These are phyloP conservation scores for Ogataea dorogensis DNA, from an alignment of 805 yeast genomes.

Conservation along the genomic window DNA sequence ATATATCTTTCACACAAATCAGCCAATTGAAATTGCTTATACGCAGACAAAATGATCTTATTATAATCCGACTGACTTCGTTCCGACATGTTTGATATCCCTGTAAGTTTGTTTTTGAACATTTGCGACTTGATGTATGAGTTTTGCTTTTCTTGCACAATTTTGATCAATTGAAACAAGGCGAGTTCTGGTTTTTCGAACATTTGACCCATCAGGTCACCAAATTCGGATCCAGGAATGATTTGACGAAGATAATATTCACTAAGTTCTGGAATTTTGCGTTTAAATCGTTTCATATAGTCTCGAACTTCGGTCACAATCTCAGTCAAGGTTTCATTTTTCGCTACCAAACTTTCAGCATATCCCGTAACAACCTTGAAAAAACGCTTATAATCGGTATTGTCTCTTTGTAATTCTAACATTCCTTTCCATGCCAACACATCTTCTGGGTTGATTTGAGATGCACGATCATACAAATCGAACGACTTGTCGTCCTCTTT, in stretches of 20 bases:
- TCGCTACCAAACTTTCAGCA: conserved; percentile 40
- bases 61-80: conserved; percentile 40
- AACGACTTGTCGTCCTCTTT: conserved; percentile 40
- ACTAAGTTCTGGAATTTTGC: conserved; percentile 33
- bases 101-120: conserved; percentile 48
- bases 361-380: conserved; percentile 48
- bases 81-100: conserved; percentile 42
- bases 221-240: conserved; percentile 56
- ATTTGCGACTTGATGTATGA: conserved; percentile 39
- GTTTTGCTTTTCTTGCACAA: conserved; percentile 41
- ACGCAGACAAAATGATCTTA: conserved; percentile 46
- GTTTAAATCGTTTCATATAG: conserved; percentile 37
- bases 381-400: conserved; percentile 41
- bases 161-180: conserved; percentile 42
- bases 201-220: conserved; percentile 48
- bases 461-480: conserved; percentile 47
- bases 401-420: conserved; percentile 42
- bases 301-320: conserved; percentile 45
- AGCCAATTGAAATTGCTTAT: conserved; percentile 51
- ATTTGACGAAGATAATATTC: conserved; percentile 49
- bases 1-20: conserved; percentile 53
- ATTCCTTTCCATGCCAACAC: conserved; percentile 82
- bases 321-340: conserved; percentile 49
- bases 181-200: conserved; percentile 48
- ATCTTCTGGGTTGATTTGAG: conserved; percentile 47